Base-by-base conservation (phyloP, 108 stramenopile species). In the Parmales sp. region DNA sequence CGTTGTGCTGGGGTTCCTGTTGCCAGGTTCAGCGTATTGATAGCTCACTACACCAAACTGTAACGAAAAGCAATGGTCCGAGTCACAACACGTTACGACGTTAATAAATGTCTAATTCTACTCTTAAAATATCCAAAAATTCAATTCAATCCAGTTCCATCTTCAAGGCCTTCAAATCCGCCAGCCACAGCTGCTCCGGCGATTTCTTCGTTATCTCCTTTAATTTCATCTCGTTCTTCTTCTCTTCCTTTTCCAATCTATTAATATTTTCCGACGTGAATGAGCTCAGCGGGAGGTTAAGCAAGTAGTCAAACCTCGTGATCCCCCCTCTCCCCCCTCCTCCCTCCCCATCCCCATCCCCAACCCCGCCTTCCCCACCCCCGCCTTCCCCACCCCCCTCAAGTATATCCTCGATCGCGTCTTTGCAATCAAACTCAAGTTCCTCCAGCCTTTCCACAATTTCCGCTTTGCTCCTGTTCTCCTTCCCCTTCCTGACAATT, bases 251-350 rank as follows among this genome's bases (percentile, higher is more conserved):
- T n/a, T 73, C 79, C 0, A 92, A 68, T n/a, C 68, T 71, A 25
- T 76, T 71, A 8, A 92, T 88, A 44, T 79, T 85, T 43, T 95
- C 91, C 39, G 65, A 45, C 7, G 89, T 91, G 50, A 92, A 74
- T 38, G 83, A 86, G 18, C 81, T 86, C 50, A 95, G 49, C 0
- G 90, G 88, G 78, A 88, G 84, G 68, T 82, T 90, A 13, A 92
- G 71, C 16, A 95, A 69, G 67, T 95, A 95, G 69, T 92, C 90
- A 50, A 78, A 95, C n/a, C 83, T 79, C 8, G 54, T 75, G n/a
- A n/a, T n/a, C 22, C 18, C n/a, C n/a, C n/a, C n/a, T 3, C 36
- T 46, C 7, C 43, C 41, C 28, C 44, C 29, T 9, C 72, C 66
- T 37, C 50, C 71, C 20, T 46, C 63, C 46, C 43, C 1, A 28